These are phyloP conservation scores for Aspergillus baeticus DNA, from an alignment of 495 filamentous ascomycete species.

Conservation along the genomic window DNA sequence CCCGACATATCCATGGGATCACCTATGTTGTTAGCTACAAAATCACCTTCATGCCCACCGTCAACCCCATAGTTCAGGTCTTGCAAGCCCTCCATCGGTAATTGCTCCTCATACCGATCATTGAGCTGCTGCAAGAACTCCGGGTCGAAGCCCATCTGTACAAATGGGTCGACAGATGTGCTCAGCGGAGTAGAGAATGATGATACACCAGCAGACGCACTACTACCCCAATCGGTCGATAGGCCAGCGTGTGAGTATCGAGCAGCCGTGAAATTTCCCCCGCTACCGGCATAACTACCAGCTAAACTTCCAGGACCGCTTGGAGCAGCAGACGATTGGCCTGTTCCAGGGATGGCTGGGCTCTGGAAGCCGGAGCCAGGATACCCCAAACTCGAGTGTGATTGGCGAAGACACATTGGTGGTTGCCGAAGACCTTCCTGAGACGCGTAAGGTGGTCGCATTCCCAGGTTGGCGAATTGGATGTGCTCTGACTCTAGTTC, in stretches of 20 bases:
- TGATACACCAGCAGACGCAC: slow-evolving; percentile 28
- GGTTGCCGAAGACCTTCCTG: slow-evolving; percentile 30
- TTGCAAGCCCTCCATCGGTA: slow-evolving; percentile 25
- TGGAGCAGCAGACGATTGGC: slow-evolving; percentile 35
- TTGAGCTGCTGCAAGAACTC: slow-evolving; percentile 40
- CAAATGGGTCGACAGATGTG: slow-evolving; percentile 34
- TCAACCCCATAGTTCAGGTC: slow-evolving; percentile 16
- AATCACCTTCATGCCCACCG: background rate
- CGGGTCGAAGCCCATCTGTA: slow-evolving; percentile 46
- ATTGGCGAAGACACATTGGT: slow-evolving; percentile 24
- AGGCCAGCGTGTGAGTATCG: slow-evolving; percentile 29
- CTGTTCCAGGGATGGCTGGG: slow-evolving; percentile 33
- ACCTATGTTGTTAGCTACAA: slow-evolving; percentile 14
- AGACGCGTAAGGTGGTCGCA: slow-evolving; percentile 42
- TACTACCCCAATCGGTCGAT: slow-evolving; percentile 42
- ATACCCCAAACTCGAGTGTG: slow-evolving; percentile 27
- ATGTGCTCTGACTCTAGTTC: slow-evolving; percentile 33
- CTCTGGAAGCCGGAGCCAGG: slow-evolving; percentile 38
- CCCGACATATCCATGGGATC: slow-evolving; percentile 17
- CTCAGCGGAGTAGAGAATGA: slow-evolving; percentile 33
- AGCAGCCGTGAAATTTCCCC: slow-evolving; percentile 32
- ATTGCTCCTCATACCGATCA: slow-evolving; percentile 31
- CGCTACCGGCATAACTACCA: slow-evolving; percentile 41
- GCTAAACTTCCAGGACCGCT: slow-evolving; percentile 39
- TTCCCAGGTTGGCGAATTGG: slow-evolving; percentile 35